Percentiles rank a stretch among this genome's conserved stretches.
phyloP scores from a whole-genome alignment of 805 yeast genomes.

The Naumovozyma dairenensis region DNA sequence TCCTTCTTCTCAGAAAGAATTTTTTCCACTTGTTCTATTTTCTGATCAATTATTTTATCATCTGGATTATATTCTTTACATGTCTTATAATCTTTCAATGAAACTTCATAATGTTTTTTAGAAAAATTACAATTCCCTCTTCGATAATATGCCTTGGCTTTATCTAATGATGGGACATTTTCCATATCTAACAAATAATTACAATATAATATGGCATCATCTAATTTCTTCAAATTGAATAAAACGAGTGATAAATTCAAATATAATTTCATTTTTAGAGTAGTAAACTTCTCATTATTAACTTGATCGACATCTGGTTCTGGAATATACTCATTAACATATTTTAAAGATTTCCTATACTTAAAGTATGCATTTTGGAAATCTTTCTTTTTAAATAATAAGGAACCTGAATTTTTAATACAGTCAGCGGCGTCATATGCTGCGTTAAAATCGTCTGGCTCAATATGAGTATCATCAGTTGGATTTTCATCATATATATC shows the following conservation, averaged over 20 bases:
- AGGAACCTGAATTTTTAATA: conserved; percentile 61
- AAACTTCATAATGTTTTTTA: conserved; percentile 39
- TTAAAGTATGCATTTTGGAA: conserved; percentile 47
- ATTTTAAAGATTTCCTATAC: conserved; percentile 56
- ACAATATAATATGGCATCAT: conserved; percentile 44
- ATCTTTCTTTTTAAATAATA: conserved; percentile 45
- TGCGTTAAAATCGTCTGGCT: conserved; percentile 43
- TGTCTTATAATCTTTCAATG: conserved; percentile 36
- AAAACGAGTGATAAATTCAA: conserved; percentile 49
- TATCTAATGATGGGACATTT: conserved; percentile 31
- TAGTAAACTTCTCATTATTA: conserved; percentile 39
- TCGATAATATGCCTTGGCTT: conserved; percentile 52
- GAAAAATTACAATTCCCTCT: conserved; percentile 39
- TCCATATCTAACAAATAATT: conserved; percentile 47
- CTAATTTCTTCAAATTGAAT: conserved; percentile 40
- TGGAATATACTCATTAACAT: conserved; percentile 63
- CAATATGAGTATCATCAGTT: conserved; percentile 56
- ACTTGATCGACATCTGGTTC: conserved; percentile 53
- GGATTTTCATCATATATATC: conserved; percentile 72
- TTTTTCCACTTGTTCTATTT: conserved; percentile 34
- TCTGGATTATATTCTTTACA: conserved; percentile 38
- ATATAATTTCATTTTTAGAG: conserved; percentile 33
- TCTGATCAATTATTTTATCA: conserved; percentile 41
- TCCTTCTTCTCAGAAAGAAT: conserved; percentile 36
- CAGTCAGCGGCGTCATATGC: conserved; percentile 42